A percentile compares a stretch with the other conserved stretches of the same genome.
Evolutionary conservation across 495 filamentous ascomycete species (phyloP).

Genomic region (Schizothecium vesticola): DNA sequence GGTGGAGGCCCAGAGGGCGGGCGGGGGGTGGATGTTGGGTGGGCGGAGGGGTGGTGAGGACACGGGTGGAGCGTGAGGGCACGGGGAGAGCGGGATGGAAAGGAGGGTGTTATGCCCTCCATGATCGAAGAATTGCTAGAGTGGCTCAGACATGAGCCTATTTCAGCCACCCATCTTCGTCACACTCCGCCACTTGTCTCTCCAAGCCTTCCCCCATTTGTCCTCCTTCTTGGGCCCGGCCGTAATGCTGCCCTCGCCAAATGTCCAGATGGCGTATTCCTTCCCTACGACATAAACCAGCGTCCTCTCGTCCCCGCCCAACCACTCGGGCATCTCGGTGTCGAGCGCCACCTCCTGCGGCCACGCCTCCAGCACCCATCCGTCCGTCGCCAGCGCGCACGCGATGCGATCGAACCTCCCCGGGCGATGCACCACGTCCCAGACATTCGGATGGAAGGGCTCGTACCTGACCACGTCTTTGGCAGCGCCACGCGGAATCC

Average conservation of each 20-base stretch:
- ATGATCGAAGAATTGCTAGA: background rate
- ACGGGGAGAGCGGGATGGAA: too few relatives aligned
- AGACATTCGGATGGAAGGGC: background rate
- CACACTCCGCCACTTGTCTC: slow-evolving; percentile 14
- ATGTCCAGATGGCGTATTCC: slow-evolving; percentile 12
- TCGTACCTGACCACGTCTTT: background rate
- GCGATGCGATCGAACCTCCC: background rate
- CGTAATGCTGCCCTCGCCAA: background rate
- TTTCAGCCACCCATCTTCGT: background rate
- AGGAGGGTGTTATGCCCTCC: too few relatives aligned
- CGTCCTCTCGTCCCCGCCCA: slow-evolving; percentile 10
- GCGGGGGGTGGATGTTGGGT: background rate
- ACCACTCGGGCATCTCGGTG: background rate
- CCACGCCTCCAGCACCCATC: background rate
- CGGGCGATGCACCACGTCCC: background rate
- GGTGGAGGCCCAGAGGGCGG: background rate
- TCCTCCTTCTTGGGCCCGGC: background rate
- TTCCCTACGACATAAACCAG: slow-evolving; percentile 8
- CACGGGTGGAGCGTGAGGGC: background rate
- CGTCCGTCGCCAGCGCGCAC: background rate
- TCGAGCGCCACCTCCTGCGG: background rate
- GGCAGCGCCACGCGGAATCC: background rate
- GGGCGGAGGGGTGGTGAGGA: background rate
- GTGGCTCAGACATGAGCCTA: background rate
- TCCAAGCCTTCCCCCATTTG: background rate